Percentiles rank a stretch among this genome's conserved stretches.
These are phyloP conservation scores for Pythium insidiosum DNA, from an alignment of 352 stramenopile species.

Conservation along the genomic window DNA sequence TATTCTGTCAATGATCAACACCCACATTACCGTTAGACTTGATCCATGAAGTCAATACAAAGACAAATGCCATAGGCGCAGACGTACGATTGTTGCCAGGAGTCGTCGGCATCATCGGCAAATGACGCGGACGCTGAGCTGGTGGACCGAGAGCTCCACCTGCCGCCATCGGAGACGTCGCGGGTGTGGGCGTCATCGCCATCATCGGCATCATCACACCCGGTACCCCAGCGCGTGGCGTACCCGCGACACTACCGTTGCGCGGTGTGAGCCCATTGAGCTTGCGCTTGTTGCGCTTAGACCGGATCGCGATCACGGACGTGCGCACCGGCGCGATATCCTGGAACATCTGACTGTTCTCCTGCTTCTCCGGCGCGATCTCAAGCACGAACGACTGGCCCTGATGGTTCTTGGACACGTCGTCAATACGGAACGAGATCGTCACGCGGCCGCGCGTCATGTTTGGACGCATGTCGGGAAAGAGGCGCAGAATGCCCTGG, in stretches of 20 bases:
- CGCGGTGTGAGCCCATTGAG: constrained; percentile 28
- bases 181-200: no score
- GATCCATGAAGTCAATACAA: no score
- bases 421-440: constrained; percentile 94
- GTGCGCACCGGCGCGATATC: constrained; percentile 87
- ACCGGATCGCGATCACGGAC: constrained; percentile 88
- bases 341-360: constrained; percentile 77
- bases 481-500: constrained; percentile 87
- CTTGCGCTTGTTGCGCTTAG: constrained; percentile 92
- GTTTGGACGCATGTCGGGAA: constrained; percentile 78
- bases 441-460: constrained; percentile 76
- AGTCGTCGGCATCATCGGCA: constrained; percentile 8
- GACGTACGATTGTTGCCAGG: constrained; percentile 10
- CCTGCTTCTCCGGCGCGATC: constrained; percentile 81
- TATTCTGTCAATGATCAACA: constrained; percentile 6
- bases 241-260: constrained; percentile 3
- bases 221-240: background rate
- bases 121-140: constrained; percentile 9
- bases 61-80: no score
- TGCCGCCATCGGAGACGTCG: constrained; percentile 7
- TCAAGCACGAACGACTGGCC: constrained; percentile 91
- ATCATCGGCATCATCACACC: constrained; percentile 15
- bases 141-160: background rate
- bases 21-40: no score
- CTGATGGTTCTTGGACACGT: constrained; percentile 97